A percentile compares a stretch with the other conserved stretches of the same genome.
These are phyloP conservation scores for Sarcocystis neurona DNA, from an alignment of 169 alveolate species.

Conservation along the genomic window DNA sequence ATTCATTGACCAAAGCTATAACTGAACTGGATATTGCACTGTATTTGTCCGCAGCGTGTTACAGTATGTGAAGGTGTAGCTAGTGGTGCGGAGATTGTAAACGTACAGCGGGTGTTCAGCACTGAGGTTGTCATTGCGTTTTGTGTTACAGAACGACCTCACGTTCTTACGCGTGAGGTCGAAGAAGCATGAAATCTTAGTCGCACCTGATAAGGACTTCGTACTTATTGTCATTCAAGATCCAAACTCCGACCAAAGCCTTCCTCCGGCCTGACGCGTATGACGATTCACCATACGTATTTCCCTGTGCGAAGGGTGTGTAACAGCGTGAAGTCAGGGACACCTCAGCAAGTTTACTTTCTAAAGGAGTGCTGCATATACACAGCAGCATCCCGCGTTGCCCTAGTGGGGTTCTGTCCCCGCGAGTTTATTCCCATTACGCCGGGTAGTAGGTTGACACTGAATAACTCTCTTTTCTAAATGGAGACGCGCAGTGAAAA, in stretches of 20 bases:
- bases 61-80: background rate
- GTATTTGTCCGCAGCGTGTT: too few relatives aligned
- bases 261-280: too few relatives aligned
- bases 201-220: constrained; percentile 94
- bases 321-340: background rate
- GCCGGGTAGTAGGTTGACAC: too few relatives aligned
- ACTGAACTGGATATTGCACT: too few relatives aligned
- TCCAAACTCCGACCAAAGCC: constrained; percentile 85
- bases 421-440: background rate
- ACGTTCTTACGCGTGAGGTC: constrained; percentile 89
- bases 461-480: too few relatives aligned
- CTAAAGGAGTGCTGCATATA: background rate
- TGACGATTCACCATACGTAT: background rate
- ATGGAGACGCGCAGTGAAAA: too few relatives aligned
- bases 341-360: background rate
- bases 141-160: constrained; percentile 82
- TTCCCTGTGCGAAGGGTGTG: background rate
- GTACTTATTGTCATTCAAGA: constrained; percentile 91
- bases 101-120: background rate
- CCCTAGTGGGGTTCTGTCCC: background rate
- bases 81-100: background rate
- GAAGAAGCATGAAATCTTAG: constrained; percentile 93
- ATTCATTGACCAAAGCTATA: too few relatives aligned
- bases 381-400: background rate
- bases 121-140: too few relatives aligned